Percentiles rank a stretch among this genome's conserved stretches.
Conservation (phyloP, 2,329 filamentous ascomycete species). For the Aphanoascus verrucosus region DNA sequence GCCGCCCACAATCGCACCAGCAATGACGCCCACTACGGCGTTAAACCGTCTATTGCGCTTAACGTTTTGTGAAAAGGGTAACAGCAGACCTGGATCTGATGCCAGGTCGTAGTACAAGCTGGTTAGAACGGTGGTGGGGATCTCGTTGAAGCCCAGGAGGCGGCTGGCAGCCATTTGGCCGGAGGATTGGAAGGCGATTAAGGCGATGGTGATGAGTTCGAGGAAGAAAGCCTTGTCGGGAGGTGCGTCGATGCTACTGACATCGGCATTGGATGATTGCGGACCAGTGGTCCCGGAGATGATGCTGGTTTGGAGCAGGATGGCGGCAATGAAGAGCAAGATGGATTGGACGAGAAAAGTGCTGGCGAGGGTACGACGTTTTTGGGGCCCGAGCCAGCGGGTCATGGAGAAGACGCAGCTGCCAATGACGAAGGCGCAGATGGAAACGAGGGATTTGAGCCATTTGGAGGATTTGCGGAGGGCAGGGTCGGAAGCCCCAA, state of each 20-base stretch:
- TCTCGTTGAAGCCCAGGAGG: slow-evolving; percentile 33
- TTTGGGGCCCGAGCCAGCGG: slow-evolving; percentile 27
- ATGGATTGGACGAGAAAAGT: slow-evolving; percentile 34
- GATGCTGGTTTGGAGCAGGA: slow-evolving; percentile 29
- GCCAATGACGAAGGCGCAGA: slow-evolving; percentile 34
- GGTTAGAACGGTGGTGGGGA: slow-evolving; percentile 39
- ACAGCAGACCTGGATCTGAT: slow-evolving; percentile 30
- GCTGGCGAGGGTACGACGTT: slow-evolving; percentile 29
- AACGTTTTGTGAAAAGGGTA: slow-evolving; percentile 28
- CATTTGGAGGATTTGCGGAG: slow-evolving; percentile 33
- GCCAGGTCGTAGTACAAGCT: slow-evolving; percentile 39
- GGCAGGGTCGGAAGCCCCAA: slow-evolving; percentile 35
- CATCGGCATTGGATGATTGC: slow-evolving; percentile 20
- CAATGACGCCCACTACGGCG: slow-evolving; percentile 29
- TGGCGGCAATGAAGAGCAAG: slow-evolving; percentile 32
- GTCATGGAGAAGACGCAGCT: slow-evolving; percentile 33
- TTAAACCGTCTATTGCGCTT: slow-evolving; percentile 32
- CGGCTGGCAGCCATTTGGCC: slow-evolving; percentile 36
- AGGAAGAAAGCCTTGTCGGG: slow-evolving; percentile 22
- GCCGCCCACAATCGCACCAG: slow-evolving; percentile 35
- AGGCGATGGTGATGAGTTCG: slow-evolving; percentile 33
- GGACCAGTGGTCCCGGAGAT: slow-evolving; percentile 22
- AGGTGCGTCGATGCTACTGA: not conserved
- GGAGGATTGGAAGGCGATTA: slow-evolving; percentile 38
- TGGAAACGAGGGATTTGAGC: slow-evolving; percentile 37